These are phyloP conservation scores for Hypoxylon trugodes DNA, from an alignment of 495 filamentous ascomycete species.

Conservation along the genomic window DNA sequence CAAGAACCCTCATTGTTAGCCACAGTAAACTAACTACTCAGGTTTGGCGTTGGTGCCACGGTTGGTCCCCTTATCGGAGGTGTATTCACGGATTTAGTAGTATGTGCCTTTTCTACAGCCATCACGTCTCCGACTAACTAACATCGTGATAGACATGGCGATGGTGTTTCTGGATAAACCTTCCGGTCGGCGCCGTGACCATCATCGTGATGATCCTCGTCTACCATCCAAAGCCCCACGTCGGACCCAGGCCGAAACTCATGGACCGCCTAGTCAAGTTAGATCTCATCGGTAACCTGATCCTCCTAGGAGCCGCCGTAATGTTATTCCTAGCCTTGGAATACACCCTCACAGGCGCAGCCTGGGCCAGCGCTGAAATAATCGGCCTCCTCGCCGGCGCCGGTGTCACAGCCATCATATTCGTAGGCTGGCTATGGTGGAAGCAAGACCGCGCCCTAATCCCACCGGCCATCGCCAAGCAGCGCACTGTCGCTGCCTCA, in stretches of 20 bases:
- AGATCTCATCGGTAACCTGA: slow-evolving; percentile 68
- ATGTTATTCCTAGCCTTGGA: slow-evolving; percentile 75
- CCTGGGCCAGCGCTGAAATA: slow-evolving; percentile 66
- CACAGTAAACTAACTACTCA: slow-evolving; percentile 1
- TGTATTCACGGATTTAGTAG: slow-evolving; percentile 60
- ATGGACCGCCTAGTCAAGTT: slow-evolving; percentile 54
- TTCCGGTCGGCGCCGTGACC: slow-evolving; percentile 74
- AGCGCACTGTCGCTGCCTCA: slow-evolving; percentile 67
- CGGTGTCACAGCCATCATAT: slow-evolving; percentile 51
- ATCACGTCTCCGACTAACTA: neutral
- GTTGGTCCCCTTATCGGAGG: slow-evolving; percentile 71
- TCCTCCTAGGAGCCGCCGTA: slow-evolving; percentile 70
- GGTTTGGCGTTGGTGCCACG: slow-evolving; percentile 55
- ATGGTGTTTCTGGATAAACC: slow-evolving; percentile 81
- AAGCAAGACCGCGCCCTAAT: slow-evolving; percentile 67
- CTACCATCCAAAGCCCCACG: slow-evolving; percentile 57
- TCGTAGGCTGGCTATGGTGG: slow-evolving; percentile 64
- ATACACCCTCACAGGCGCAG: slow-evolving; percentile 71
- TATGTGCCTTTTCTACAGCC: neutral
- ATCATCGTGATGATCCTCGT: slow-evolving; percentile 66
- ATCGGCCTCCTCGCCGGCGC: slow-evolving; percentile 64
- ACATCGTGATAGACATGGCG: slow-evolving; percentile 61
- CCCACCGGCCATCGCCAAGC: slow-evolving; percentile 69
- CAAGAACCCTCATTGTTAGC: neutral
- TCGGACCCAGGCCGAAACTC: slow-evolving; percentile 11